Base-by-base conservation (phyloP, 371 early-diverging fungal species). In the Coemansia sp. region DNA sequence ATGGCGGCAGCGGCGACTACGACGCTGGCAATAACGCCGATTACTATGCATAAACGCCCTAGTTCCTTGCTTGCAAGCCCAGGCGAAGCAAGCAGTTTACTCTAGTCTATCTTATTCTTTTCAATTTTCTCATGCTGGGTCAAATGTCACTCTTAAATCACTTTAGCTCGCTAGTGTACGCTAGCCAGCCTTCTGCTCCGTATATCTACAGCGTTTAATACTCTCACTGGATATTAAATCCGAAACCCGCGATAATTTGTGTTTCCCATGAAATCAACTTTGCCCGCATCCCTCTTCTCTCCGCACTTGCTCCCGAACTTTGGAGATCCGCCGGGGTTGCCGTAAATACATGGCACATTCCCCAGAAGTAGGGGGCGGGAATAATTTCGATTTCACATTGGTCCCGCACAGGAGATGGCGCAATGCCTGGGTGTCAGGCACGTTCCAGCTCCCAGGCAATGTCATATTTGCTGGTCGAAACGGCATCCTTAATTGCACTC, bases 81-180 rank as follows among this genome's bases (percentile, higher is more conserved):
- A 4, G 34, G 5, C 34, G 34, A 16, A 12, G 12, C 51, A 8
- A 16, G 51, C n/a, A 54, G 36, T n/a, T 47, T 50, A 38, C 50
- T 31, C n/a, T 16, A 16, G 39, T 34, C 14, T 39, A 37, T 63
- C 31, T 43, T 24, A 40, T 49, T 33, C 29, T 56, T n/a, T n/a
- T n/a, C n/a, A n/a, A n/a, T 16, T 18, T 37, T 37, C 18, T 31
- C 18, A 37, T 50, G 18, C 51, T 39, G 9, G 56, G 57, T 57
- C 64, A 64, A 57, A 49, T 61, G 53, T 54, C 54, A 61, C 29
- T 24, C 31, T 48, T 48, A 44, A 44, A 44, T 44, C 18, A 16
- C 46, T 12, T n/a, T n/a, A n/a, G n/a, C n/a, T n/a, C n/a, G n/a
- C n/a, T n/a, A n/a, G n/a, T n/a, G n/a, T n/a, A n/a, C n/a, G n/a